These are phyloP conservation scores for Lecanosticta acicola DNA, from an alignment of 2,329 filamentous ascomycete genomes.

Conservation along the genomic window DNA sequence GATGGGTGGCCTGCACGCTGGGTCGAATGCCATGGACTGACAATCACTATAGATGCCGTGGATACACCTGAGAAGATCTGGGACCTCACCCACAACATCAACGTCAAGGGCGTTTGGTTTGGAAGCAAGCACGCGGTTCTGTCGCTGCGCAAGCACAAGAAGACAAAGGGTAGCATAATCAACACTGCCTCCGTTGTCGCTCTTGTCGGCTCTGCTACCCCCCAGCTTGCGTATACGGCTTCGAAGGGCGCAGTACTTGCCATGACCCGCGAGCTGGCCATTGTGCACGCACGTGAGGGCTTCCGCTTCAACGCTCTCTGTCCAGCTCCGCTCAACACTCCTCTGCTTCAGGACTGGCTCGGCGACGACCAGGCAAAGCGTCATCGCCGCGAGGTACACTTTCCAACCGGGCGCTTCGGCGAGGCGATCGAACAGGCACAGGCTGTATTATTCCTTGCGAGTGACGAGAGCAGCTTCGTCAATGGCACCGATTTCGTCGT, in stretches of 20 bases:
- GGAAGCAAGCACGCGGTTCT: constrained; percentile 88
- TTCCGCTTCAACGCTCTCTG: constrained; percentile 88
- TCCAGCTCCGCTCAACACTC: constrained; percentile 86
- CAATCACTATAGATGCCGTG: constrained; percentile 50
- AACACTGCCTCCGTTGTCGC: constrained; percentile 90
- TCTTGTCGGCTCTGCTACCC: constrained; percentile 77
- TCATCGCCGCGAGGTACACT: constrained; percentile 77
- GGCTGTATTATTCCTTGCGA: constrained; percentile 79
- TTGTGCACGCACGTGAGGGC: constrained; percentile 84
- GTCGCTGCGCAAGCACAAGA: constrained; percentile 70
- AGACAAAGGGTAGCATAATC: constrained; percentile 76
- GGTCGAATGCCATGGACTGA: neutral
- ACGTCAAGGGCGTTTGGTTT: constrained; percentile 98
- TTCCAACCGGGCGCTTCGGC: constrained; percentile 80
- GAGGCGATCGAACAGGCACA: constrained; percentile 93
- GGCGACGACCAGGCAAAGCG: constrained; percentile 81
- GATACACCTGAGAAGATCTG: constrained; percentile 85
- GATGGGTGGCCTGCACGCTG: constrained; percentile 7
- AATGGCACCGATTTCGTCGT: constrained; percentile 91
- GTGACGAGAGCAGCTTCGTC: constrained; percentile 83
- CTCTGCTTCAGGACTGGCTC: constrained; percentile 86
- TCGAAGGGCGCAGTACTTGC: constrained; percentile 90
- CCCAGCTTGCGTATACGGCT: constrained; percentile 87
- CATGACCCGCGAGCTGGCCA: constrained; percentile 82
- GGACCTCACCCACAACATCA: constrained; percentile 89